phyloP scores from a whole-genome alignment of 1,284 basidiomycete genomes.

The Cryptococcus sp. region DNA sequence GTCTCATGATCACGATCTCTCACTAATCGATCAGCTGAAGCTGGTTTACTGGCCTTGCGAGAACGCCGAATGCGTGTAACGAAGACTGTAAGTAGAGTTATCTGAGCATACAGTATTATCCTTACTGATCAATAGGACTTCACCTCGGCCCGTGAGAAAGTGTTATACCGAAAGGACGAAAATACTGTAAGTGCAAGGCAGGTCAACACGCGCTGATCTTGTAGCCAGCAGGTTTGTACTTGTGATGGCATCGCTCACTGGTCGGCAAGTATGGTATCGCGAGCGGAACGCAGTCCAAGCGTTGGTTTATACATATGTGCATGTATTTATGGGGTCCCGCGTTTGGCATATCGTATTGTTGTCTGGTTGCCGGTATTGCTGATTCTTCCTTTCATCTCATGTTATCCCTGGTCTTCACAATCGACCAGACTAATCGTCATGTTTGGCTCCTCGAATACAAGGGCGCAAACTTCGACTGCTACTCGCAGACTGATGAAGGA shows the following conservation, averaged over 20 bases:
- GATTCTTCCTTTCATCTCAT: too few relatives aligned
- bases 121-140: slow-evolving; percentile 56
- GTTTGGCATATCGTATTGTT: too few relatives aligned
- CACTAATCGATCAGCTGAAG: slow-evolving; percentile 59
- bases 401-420: too few relatives aligned
- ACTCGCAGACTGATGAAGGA: slow-evolving; percentile 75
- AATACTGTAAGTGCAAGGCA: slow-evolving; percentile 56
- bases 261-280: background rate
- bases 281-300: background rate
- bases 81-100: slow-evolving; percentile 54
- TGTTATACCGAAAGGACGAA: slow-evolving; percentile 88
- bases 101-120: background rate
- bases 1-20: slow-evolving; percentile 17
- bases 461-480: slow-evolving; percentile 44
- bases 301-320: too few relatives aligned
- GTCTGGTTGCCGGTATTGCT: too few relatives aligned
- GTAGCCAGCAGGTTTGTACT: slow-evolving; percentile 40
- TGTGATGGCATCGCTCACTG: slow-evolving; percentile 14
- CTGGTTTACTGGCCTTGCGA: slow-evolving; percentile 86
- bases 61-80: slow-evolving; percentile 96
- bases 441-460: slow-evolving; percentile 33
- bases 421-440: slow-evolving; percentile 11
- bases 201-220: background rate
- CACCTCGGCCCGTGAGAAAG: slow-evolving; percentile 81
- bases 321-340: too few relatives aligned